phyloP scores from a whole-genome alignment of 495 filamentous ascomycete genomes.

The Lophiotrema nucula region DNA sequence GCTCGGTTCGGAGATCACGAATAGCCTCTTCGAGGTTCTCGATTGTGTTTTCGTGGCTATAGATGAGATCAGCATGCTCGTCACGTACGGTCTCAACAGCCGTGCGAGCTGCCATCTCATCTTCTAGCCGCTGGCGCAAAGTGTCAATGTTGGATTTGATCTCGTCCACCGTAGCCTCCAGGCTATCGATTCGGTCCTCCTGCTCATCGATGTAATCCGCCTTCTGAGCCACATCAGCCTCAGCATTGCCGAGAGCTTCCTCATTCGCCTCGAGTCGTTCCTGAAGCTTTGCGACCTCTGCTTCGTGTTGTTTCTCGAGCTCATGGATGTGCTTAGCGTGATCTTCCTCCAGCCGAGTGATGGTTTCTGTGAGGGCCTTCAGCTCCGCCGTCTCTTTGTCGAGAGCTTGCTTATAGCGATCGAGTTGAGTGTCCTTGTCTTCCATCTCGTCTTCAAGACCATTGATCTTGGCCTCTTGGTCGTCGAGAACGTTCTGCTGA shows the following conservation, averaged over 20 bases:
- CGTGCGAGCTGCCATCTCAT: constrained; percentile 19
- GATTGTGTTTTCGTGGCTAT: not conserved
- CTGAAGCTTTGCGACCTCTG: constrained; percentile 29
- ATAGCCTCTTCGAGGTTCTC: constrained; percentile 12
- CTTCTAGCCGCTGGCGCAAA: not conserved
- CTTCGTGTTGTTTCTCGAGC: constrained; percentile 32
- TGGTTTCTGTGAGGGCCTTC: constrained; percentile 58
- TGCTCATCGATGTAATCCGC: constrained; percentile 29
- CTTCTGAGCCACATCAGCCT: constrained; percentile 27
- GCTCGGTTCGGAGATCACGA: constrained; percentile 22
- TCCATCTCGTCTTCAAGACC: constrained; percentile 22
- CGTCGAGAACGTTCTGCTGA: constrained; percentile 43
- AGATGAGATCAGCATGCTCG: constrained; percentile 5
- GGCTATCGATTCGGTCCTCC: constrained; percentile 19
- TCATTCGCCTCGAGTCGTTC: constrained; percentile 27
- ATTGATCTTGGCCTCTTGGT: constrained; percentile 24
- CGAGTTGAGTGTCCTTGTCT: constrained; percentile 42
- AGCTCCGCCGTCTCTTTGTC: constrained; percentile 65
- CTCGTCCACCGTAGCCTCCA: constrained; percentile 2
- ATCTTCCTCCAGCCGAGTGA: constrained; percentile 59
- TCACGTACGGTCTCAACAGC: constrained; percentile 27
- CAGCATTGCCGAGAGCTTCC: constrained; percentile 20
- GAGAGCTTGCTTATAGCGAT: constrained; percentile 61
- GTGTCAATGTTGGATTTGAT: constrained; percentile 3
- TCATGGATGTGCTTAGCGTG: constrained; percentile 39